Percentiles rank a stretch among this genome's conserved stretches.
phyloP scores from a whole-genome alignment of 225 moss, liverwort and hornwort genomes.

The Asterella californica region DNA sequence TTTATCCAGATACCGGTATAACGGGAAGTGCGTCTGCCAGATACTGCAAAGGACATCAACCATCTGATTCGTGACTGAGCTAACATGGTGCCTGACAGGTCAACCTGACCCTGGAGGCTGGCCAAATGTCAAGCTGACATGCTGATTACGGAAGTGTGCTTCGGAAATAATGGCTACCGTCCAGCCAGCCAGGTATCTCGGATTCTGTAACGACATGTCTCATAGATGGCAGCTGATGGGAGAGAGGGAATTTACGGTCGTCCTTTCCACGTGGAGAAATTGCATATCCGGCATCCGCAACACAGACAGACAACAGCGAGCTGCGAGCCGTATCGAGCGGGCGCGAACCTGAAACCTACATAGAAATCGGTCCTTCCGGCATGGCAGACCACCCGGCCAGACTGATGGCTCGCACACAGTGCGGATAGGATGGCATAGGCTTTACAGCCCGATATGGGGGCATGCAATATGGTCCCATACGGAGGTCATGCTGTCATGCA shows the following conservation, averaged over 20 bases:
- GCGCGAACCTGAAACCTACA: not conserved
- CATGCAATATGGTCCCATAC: no score
- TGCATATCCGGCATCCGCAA: not conserved
- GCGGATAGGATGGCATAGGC: not conserved
- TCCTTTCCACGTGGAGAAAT: not conserved
- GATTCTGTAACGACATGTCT: not conserved
- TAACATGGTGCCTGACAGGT: not conserved
- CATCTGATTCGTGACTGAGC: not conserved
- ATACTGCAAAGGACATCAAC: not conserved
- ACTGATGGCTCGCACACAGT: not conserved
- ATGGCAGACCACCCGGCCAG: not conserved
- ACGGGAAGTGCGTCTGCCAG: not conserved
- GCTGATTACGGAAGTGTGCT: not conserved
- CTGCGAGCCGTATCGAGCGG: not conserved
- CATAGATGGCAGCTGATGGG: not conserved
- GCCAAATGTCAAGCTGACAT: not conserved
- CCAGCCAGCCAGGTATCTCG: not conserved
- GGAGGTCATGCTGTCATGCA: not conserved
- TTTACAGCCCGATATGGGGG: not conserved
- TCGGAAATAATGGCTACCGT: not conserved
- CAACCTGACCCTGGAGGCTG: not conserved
- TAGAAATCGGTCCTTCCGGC: not conserved
- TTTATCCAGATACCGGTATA: not conserved
- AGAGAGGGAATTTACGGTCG: not conserved
- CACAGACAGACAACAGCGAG: not conserved